These are phyloP conservation scores for Daldinia childiae DNA, from an alignment of 495 filamentous ascomycete genomes.

Conservation along the genomic window DNA sequence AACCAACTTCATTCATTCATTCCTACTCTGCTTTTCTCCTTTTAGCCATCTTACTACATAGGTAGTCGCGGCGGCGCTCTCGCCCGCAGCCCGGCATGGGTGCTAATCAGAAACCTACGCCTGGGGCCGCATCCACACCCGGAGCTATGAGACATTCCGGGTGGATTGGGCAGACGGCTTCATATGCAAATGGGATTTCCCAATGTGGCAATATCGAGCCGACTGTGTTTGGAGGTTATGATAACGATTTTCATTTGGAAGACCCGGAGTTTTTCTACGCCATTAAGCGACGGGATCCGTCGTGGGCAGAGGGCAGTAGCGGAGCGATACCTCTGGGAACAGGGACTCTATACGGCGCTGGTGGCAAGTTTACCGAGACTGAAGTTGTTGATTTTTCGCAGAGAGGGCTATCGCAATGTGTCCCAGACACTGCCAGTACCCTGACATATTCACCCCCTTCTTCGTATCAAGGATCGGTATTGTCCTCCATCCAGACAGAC, in stretches of 20 bases:
- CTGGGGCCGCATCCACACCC: not conserved
- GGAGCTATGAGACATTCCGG: not conserved
- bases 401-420: not conserved
- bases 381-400: conserved; percentile 11
- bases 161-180: not conserved
- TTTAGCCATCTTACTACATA: not conserved
- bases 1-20: not conserved
- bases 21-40: not conserved
- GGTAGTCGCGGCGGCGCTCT: not conserved
- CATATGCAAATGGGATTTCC: not conserved
- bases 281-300: conserved; percentile 13
- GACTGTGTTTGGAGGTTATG: not conserved
- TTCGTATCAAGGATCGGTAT: conserved; percentile 35
- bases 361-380: conserved; percentile 21
- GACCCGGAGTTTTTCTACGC: conserved; percentile 8
- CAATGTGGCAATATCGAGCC: conserved; percentile 12
- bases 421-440: conserved; percentile 12
- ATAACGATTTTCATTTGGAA: conserved; percentile 10
- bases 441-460: conserved; percentile 18
- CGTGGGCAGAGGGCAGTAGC: conserved; percentile 22
- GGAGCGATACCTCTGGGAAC: conserved; percentile 13
- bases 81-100: not conserved
- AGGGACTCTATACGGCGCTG: conserved; percentile 3
- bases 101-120: conserved; percentile 1
- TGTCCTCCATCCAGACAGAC: conserved; percentile 36